Base-by-base conservation (phyloP, 129 eudicot species). In the Flaveria brownii region DNA sequence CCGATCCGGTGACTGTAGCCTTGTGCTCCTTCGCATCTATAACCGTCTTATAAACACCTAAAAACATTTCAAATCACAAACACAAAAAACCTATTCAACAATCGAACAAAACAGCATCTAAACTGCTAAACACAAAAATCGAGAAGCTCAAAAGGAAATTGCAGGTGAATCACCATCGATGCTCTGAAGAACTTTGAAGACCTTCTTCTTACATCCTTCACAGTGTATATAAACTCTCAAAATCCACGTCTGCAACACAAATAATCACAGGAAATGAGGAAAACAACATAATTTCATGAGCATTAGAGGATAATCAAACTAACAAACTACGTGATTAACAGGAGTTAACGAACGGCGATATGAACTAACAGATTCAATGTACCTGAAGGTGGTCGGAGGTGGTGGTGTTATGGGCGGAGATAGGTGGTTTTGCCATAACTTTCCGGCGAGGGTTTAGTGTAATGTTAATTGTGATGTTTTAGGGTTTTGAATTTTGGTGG, bases 161-260 rank as follows among this genome's bases (percentile, higher is more conserved):
- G 41, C 17, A n/a, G 13, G 49, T 14, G 36, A 70, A 41, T 55
- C 36, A 93, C 97, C 98, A 67, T 88, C 96, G 50, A 90, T 85
- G 77, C 79, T 83, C 50, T 86, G 95, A 20, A 93, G 96, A 62
- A 90, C 86, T 85, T 90, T 93, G 85, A 76, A 90, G 5, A 93
- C 98, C 87, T 88, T 93, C 86, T 88, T 93, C 87, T 84, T 85
- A 84, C 96, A 93, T 39, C 98, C 98, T 83, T 80, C 96, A 57
- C 97, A 93, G 49, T 92, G 92, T 68, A 92, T 92, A 6, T 83
- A 85, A 77, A 86, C 96, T 83, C 78, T 93, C 82, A 90, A 82
- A 12, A 75, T 66, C 90, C 94, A 92, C 68, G 92, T 90, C 93
- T 90, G 84, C 64, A 74, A 45, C 47, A 52, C 26, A 78, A 47